phyloP scores from a whole-genome alignment of 371 early-diverging fungal species.

The Mortierella sp. region DNA sequence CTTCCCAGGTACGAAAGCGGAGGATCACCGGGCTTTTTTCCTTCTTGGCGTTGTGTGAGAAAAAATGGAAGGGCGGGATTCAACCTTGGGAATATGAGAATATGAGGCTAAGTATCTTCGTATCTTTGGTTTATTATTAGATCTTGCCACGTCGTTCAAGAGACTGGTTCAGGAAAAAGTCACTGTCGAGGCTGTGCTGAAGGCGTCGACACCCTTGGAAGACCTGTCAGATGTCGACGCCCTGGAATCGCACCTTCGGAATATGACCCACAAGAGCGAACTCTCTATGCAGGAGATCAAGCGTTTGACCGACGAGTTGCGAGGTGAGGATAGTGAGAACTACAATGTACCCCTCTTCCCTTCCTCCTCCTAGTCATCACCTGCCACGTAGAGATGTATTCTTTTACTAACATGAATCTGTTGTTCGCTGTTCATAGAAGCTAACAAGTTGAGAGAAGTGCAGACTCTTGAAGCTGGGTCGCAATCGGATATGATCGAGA shows the following conservation, averaged over 20 bases:
- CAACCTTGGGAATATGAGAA: neutral
- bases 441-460: slow-evolving; percentile 39
- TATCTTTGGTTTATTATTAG: too few relatives aligned
- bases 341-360: too few relatives aligned
- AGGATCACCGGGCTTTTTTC: too few relatives aligned
- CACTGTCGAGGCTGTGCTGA: slow-evolving; percentile 43
- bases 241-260: slow-evolving; percentile 44
- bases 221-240: slow-evolving; percentile 50
- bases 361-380: too few relatives aligned
- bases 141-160: slow-evolving; percentile 46
- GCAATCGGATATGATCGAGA: slow-evolving; percentile 51
- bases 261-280: slow-evolving; percentile 50
- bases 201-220: slow-evolving; percentile 44
- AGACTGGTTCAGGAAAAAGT: slow-evolving; percentile 45
- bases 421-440: slow-evolving; percentile 10
- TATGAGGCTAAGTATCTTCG: too few relatives aligned
- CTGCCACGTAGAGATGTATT: too few relatives aligned
- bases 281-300: slow-evolving; percentile 52
- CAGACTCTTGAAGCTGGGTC: slow-evolving; percentile 32
- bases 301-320: slow-evolving; percentile 40
- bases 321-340: slow-evolving; percentile 11
- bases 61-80: too few relatives aligned
- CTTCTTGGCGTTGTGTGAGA: too few relatives aligned
- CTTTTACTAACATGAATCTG: neutral
- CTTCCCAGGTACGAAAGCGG: slow-evolving; percentile 57